Conservation (phyloP, 2,329 filamentous ascomycete genomes). For the Chaetomium olivaceum region DNA sequence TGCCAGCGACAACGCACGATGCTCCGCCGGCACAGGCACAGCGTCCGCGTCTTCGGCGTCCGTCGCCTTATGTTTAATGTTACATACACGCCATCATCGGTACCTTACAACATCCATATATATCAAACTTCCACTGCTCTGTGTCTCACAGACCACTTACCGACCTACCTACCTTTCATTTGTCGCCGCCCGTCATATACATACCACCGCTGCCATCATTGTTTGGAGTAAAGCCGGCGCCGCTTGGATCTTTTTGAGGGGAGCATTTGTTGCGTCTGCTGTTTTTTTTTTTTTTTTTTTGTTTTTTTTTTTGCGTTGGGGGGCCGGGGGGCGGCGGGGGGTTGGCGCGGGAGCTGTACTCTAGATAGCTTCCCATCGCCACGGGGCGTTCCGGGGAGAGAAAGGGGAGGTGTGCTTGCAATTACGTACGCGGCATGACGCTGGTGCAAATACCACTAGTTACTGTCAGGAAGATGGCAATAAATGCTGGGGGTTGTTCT, state of each 20-base stretch:
- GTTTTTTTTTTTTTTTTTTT: background rate
- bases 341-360: background rate
- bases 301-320: background rate
- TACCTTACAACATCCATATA: background rate
- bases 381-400: slow-evolving; percentile 10
- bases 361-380: background rate
- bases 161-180: slow-evolving; percentile 7
- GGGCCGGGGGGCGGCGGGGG: background rate
- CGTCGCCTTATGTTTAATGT: slow-evolving; percentile 19
- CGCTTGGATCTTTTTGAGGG: slow-evolving; percentile 1
- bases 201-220: slow-evolving; percentile 9
- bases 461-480: background rate
- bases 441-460: background rate
- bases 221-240: slow-evolving; percentile 18
- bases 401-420: background rate
- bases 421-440: slow-evolving; percentile 4
- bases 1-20: background rate
- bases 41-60: background rate
- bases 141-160: background rate
- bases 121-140: background rate
- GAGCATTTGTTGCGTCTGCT: background rate
- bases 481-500: background rate
- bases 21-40: background rate
- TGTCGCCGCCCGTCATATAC: background rate
- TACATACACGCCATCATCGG: slow-evolving; percentile 2